Evolutionary conservation across 129 eudicot species (phyloP), one percentile per base, ranked within the genome.

Genomic region (Flaveria trinervia): DNA sequence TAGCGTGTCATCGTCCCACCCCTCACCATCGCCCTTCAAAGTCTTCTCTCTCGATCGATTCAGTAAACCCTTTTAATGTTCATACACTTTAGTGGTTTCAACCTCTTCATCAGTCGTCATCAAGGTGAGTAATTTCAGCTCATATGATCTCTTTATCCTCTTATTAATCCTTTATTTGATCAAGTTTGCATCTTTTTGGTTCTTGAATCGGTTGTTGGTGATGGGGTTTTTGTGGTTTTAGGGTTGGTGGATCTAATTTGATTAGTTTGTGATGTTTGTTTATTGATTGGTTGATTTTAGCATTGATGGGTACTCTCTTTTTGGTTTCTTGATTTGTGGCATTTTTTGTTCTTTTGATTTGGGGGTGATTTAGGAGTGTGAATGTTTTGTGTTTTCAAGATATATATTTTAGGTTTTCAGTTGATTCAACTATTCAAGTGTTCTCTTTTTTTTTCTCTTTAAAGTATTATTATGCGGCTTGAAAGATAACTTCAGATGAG

Each of bases 1-100:
- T 79, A 79, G 78, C 83, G 83, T 72, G 83, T 79, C 83, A 79
- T 79, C 77, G 54, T 79, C 78, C 49, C 67, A 70, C 67, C 62
- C 62, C 77, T 79, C 72, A 23, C 48, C 41, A 36, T 36, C 41
- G 41, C 41, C 41, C 36, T 72, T 17, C 83, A 2, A 79, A 79
- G 83, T 79, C 83, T 72, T 66, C 83, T 51, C 67, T 18, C 25
- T 36, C 68, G n/a, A 67, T 60, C 68, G 68, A 79, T 72, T 56
- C 43, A 56, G 26, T 56, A 62, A 71, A 71, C 77, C 82, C 77
- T 70, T 51, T 62, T 13, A 70, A 70, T 78, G 41, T 22, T 30
- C 36, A 3, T 45, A 61, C 71, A 71, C 22, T 36, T 36, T 48
- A 9, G 52, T 45, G 41, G 41, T 5, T 2, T 45, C 50, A 45